phyloP scores from a whole-genome alignment of 768 basidiomycete genomes.

The Suillus cothurnatus region DNA sequence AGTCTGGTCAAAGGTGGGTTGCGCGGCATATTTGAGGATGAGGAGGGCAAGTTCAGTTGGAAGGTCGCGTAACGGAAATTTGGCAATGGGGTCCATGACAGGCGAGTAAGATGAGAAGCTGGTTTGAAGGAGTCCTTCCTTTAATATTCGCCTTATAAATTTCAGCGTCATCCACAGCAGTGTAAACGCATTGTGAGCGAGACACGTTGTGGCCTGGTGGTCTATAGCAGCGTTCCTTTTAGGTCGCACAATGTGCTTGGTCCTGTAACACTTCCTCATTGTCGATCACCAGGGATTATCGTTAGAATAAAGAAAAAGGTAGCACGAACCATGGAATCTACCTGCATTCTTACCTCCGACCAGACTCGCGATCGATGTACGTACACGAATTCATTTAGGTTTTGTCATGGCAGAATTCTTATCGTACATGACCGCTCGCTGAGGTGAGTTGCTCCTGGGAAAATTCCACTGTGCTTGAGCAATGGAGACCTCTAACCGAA shows the following conservation, averaged over 20 bases:
- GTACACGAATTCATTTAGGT: neutral
- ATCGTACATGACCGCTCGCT: neutral
- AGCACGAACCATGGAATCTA: neutral
- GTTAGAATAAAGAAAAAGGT: neutral
- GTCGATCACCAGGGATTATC: neutral
- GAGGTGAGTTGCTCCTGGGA: neutral
- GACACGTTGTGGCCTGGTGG: neutral
- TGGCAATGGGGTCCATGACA: neutral
- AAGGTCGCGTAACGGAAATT: constrained; percentile 28
- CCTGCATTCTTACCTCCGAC: neutral
- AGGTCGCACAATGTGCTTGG: neutral
- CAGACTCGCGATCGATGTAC: neutral
- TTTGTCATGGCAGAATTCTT: neutral
- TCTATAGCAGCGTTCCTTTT: neutral
- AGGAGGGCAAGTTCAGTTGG: constrained; percentile 39
- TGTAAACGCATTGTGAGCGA: constrained; percentile 1
- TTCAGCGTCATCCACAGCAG: neutral
- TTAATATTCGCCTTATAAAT: neutral
- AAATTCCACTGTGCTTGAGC: neutral
- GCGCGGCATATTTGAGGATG: constrained; percentile 35
- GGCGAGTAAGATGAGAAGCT: neutral
- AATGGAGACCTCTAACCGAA: neutral
- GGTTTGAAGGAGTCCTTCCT: neutral
- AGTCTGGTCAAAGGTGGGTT: constrained; percentile 18
- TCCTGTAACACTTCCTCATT: neutral